Evolutionary conservation across 192 early-diverging fungal species (phyloP), one percentile per base, ranked within the genome.

Genomic region (Mortierella claussenii): DNA sequence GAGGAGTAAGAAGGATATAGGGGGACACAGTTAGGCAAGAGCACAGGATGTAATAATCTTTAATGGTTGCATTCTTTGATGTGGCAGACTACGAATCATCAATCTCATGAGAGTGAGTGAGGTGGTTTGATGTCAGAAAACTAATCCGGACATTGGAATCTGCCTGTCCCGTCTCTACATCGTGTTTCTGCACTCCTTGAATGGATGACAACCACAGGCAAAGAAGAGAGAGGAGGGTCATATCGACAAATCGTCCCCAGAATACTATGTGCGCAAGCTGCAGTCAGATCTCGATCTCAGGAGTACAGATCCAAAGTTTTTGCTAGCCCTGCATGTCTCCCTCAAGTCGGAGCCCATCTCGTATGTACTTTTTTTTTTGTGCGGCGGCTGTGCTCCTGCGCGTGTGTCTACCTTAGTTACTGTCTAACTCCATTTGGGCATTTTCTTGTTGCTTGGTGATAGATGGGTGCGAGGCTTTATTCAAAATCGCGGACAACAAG

Each of bases 391-490:
- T 68, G 42, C 21, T 40, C 4, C 4, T n/a, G n/a, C n/a, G n/a
- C n/a, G n/a, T n/a, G n/a, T n/a, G n/a, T n/a, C n/a, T n/a, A n/a
- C n/a, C n/a, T n/a, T n/a, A n/a, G n/a, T n/a, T n/a, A n/a, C n/a
- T n/a, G n/a, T 36, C 28, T 40, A 32, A 50, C 47, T 11, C 8
- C 23, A 12, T 45, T 49, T 42, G 42, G 26, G 5, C 43, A 13
- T 48, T 48, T 48, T 7, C 6, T 11, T 11, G 8, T 42, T 13
- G 7, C 8, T 23, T 48, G 7, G 7, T 28, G 10, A 32, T 55
- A 87, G 85, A 27, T 94, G 92, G 92, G 91, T 94, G 20, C 83
- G 85, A 40, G 81, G 86, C 43, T 94, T 92, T 82, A 90, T 94
- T 31, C 90, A 92, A 33, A 83, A 83, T 40, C 84, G 88, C 61